These are phyloP conservation scores for Fusarium tjaetaba DNA, from an alignment of 2,329 filamentous ascomycete species.

Conservation along the genomic window DNA sequence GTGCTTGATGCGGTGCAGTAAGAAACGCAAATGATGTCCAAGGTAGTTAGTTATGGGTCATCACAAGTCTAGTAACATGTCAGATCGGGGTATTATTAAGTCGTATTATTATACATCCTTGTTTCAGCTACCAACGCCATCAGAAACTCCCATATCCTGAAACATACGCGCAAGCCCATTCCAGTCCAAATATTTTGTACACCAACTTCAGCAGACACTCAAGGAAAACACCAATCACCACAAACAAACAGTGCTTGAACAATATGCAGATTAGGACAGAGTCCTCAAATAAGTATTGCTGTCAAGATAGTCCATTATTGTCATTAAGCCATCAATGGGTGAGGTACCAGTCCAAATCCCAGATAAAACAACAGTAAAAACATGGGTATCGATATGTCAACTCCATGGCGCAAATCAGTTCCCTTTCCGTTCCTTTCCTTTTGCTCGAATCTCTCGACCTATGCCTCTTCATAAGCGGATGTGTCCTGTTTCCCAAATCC, in stretches of 20 bases:
- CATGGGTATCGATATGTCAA: conserved; percentile 47
- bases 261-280: conserved; percentile 11
- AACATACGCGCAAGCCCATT: not conserved
- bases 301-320: conserved; percentile 37
- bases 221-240: not conserved
- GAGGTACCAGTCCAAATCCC: conserved; percentile 28
- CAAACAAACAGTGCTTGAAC: not conserved
- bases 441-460: conserved; percentile 17
- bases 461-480: conserved; percentile 15
- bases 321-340: conserved; percentile 38
- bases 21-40: not conserved
- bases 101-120: not conserved
- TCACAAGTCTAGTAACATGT: not conserved
- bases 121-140: not conserved
- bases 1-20: not conserved
- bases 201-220: not conserved
- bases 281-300: conserved; percentile 16
- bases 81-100: not conserved
- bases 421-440: conserved; percentile 12
- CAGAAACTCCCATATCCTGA: not conserved
- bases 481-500: conserved; percentile 19
- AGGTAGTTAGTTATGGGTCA: not conserved
- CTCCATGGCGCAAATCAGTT: conserved; percentile 39
- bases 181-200: not conserved
- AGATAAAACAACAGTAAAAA: conserved; percentile 39